Evolutionary conservation across 768 basidiomycete genomes (phyloP), one percentile per base, ranked within the genome.

Genomic region (Dictyophora rubrovolvata): DNA sequence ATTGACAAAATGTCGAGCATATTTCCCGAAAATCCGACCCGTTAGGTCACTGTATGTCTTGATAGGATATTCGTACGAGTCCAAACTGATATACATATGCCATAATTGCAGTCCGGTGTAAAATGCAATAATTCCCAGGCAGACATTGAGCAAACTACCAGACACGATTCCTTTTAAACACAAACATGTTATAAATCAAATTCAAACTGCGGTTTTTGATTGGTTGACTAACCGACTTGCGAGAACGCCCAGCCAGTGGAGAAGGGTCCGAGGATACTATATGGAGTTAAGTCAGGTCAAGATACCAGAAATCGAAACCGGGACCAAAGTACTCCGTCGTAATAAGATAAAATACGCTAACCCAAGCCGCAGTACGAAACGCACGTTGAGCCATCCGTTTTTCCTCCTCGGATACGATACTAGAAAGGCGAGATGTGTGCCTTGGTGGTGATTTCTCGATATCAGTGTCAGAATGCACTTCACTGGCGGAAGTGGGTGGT

Each of bases 61-160:
- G 18, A 81, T 61, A 0, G 84, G 84, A 65, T 77, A 83, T 37
- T 71, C 71, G 1, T 77, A 69, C 4, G 82, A 84, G 65, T 85
- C 84, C 49, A 85, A 66, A 34, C 76, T 76, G 60, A 81, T 60
- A 68, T 77, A 85, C 37, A 84, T 67, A 33, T 75, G 68, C 80
- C 81, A 83, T 11, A 85, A 72, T 14, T 82, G 71, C 35, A 81
- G 36, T 2, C 82, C 82, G 0, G 80, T 80, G 60, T 82, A 82
- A 18, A 76, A 70, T 0, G 83, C 81, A 63, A 79, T 72, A 67
- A 11, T 76, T 53, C 66, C 69, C 7, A 65, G 62, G 54, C 59
- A 59, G 33, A 64, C 60, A 36, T 52, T 61, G 4, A 64, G 49
- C 17, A 64, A 70, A 60, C 64, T 68, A 66, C 82, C 82, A 9